Percentiles rank a stretch among this genome's conserved stretches.
These are phyloP conservation scores for Arabidopsis arenosa DNA, from an alignment of 345 rosid species.

Conservation along the genomic window DNA sequence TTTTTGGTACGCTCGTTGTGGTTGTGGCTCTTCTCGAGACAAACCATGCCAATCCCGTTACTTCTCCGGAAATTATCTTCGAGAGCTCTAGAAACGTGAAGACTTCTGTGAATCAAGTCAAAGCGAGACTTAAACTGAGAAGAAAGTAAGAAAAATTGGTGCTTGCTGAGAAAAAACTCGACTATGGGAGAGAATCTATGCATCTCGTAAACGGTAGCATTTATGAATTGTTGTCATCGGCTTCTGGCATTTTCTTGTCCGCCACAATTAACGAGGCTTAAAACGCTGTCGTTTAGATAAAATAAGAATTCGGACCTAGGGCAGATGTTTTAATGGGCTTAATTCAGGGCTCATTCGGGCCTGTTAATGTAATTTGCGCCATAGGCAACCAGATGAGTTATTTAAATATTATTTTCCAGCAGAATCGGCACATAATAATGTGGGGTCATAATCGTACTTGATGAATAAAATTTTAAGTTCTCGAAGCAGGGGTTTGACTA, in stretches of 20 bases:
- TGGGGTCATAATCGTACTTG: neutral
- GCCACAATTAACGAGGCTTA: neutral
- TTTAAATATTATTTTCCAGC: too few relatives aligned
- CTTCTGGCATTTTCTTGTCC: constrained; percentile 7
- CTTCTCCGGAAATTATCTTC: constrained; percentile 24
- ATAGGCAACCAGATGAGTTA: neutral
- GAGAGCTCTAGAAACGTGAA: constrained; percentile 29
- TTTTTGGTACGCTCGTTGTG: constrained; percentile 28
- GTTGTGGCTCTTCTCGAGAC: constrained; percentile 45
- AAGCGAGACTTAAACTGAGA: constrained; percentile 6
- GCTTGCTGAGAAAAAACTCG: constrained; percentile 22
- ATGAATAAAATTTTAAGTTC: neutral
- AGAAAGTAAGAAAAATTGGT: neutral
- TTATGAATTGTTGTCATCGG: neutral
- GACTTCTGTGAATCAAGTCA: constrained; percentile 9
- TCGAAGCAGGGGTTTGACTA: constrained; percentile 5
- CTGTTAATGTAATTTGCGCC: neutral
- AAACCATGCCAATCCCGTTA: constrained; percentile 56
- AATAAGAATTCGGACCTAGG: neutral
- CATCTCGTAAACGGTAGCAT: constrained; percentile 34
- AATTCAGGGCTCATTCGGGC: neutral
- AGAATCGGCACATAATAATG: too few relatives aligned
- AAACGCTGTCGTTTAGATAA: neutral
- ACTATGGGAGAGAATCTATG: constrained; percentile 31
- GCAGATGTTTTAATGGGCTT: neutral